phyloP scores from a whole-genome alignment of 495 filamentous ascomycete genomes.

The Aspergillus olivimuriae region DNA sequence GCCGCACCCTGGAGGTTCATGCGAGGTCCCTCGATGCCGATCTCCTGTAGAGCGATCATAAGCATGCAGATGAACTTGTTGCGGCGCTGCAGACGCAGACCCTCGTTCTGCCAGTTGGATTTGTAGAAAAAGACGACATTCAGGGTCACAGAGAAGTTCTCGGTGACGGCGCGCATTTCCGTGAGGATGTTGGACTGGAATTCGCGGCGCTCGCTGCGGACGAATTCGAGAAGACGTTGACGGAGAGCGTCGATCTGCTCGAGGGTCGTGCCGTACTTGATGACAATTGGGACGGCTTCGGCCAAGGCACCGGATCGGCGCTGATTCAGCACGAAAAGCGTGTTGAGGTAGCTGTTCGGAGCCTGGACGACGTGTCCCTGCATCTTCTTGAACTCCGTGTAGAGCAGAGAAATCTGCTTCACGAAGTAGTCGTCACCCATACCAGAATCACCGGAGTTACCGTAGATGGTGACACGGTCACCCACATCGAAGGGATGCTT shows the following conservation, averaged over 20 bases:
- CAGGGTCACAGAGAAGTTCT: constrained; percentile 68
- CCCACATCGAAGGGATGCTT: constrained; percentile 98
- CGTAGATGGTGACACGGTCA: constrained; percentile 86
- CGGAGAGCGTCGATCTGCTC: constrained; percentile 83
- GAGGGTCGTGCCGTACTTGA: constrained; percentile 85
- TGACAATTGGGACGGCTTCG: constrained; percentile 74
- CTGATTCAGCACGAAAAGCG: constrained; percentile 91
- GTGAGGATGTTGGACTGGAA: constrained; percentile 88
- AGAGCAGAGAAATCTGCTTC: constrained; percentile 88
- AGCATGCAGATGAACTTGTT: constrained; percentile 95
- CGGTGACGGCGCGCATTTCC: constrained; percentile 64
- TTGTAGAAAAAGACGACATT: constrained; percentile 99
- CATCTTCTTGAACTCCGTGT: constrained; percentile 98
- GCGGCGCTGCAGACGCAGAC: constrained; percentile 78
- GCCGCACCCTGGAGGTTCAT: constrained; percentile 65
- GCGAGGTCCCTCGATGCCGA: constrained; percentile 83
- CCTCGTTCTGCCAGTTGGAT: constrained; percentile 88
- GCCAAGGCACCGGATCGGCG: constrained; percentile 82
- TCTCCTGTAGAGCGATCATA: constrained; percentile 78
- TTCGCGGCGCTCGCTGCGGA: constrained; percentile 80
- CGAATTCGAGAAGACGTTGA: constrained; percentile 77
- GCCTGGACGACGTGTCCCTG: constrained; percentile 94
- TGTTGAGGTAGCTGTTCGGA: constrained; percentile 89
- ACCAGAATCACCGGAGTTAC: constrained; percentile 72
- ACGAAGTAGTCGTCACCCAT: constrained; percentile 92